These are phyloP conservation scores for Apiospora pterosperma DNA, from an alignment of 2,329 filamentous ascomycete species.

Conservation along the genomic window DNA sequence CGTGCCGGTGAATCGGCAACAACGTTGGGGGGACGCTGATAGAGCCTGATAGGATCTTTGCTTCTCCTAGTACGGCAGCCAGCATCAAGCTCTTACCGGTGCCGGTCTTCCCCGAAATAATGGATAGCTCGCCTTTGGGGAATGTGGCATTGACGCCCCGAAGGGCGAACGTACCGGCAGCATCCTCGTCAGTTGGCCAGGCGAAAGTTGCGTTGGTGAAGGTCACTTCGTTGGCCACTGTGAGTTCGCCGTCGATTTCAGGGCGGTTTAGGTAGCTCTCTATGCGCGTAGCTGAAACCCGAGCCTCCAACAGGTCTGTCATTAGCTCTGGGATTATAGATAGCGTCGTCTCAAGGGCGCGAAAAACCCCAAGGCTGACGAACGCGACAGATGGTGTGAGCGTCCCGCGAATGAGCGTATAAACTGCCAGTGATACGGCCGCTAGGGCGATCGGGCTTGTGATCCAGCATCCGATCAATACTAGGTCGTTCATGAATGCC, in stretches of 20 bases:
- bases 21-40: constrained; percentile 55
- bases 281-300: constrained; percentile 69
- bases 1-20: constrained; percentile 51
- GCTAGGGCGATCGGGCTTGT: constrained; percentile 70
- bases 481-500: constrained; percentile 61
- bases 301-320: constrained; percentile 66
- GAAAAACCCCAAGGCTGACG: constrained; percentile 72
- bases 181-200: constrained; percentile 61
- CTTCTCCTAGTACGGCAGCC: constrained; percentile 71
- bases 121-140: constrained; percentile 64
- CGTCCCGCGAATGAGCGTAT: constrained; percentile 59
- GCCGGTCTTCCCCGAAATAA: constrained; percentile 75
- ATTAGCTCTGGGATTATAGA: constrained; percentile 72
- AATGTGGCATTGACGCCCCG: constrained; percentile 64
- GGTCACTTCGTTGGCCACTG: constrained; percentile 55
- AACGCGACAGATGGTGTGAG: constrained; percentile 74
- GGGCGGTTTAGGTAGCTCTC: constrained; percentile 66
- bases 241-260: constrained; percentile 55
- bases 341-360: constrained; percentile 66
- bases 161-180: constrained; percentile 59
- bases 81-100: constrained; percentile 77
- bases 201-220: constrained; percentile 68
- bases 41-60: constrained; percentile 62
- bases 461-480: constrained; percentile 66
- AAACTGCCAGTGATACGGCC: constrained; percentile 66